Percentiles rank a stretch among this genome's conserved stretches.
Evolutionary conservation across 805 yeast species (phyloP).

Genomic region (Zygotorulaspora danielsina): DNA sequence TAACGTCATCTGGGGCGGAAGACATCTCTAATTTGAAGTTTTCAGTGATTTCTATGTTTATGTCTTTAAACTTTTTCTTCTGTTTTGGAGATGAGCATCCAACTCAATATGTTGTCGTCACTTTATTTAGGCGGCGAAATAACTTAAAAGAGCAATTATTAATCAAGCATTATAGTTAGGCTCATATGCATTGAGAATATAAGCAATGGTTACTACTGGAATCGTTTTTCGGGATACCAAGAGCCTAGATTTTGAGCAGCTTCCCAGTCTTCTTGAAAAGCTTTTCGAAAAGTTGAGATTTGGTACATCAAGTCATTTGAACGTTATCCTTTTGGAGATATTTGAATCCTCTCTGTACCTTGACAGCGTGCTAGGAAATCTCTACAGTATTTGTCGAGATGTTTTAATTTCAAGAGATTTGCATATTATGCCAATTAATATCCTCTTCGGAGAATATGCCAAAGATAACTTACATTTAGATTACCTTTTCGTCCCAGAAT

Average conservation of each 20-base stretch:
- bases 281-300: conserved; percentile 10
- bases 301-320: conserved; percentile 16
- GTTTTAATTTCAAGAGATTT: conserved; percentile 17
- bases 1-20: neutral
- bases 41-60: too few species aligned
- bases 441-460: conserved; percentile 20
- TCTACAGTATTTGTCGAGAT: conserved; percentile 30
- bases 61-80: too few species aligned
- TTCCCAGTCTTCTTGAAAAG: conserved; percentile 7
- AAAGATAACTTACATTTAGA: conserved; percentile 17
- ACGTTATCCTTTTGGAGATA: conserved; percentile 20
- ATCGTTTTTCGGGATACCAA: conserved; percentile 17
- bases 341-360: conserved; percentile 22
- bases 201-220: conserved; percentile 16
- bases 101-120: too few species aligned
- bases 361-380: conserved; percentile 28
- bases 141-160: too few species aligned
- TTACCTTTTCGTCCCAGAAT: conserved; percentile 15
- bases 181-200: neutral
- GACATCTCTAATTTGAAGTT: neutral
- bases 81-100: too few species aligned
- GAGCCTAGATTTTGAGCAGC: conserved; percentile 7
- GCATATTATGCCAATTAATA: conserved; percentile 26
- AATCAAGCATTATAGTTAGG: too few species aligned
- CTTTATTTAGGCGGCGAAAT: too few species aligned